Conservation (phyloP, 2,329 filamentous ascomycete genomes). For the Reticulascus tulasneorum region DNA sequence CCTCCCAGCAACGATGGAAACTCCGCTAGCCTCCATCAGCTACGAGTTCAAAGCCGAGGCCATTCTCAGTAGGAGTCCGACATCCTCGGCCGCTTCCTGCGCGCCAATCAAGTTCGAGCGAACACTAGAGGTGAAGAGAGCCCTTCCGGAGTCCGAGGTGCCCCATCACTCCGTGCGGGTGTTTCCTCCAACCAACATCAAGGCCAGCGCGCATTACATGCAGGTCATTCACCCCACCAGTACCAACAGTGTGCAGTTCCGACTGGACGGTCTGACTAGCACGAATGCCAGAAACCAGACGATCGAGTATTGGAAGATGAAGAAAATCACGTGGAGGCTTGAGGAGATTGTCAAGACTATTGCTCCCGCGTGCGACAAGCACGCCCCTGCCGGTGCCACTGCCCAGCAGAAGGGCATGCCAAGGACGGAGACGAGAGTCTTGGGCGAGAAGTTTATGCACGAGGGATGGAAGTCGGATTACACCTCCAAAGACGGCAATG, state of each 20-base stretch:
- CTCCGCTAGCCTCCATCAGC: slow-evolving; percentile 66
- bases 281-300: slow-evolving; percentile 65
- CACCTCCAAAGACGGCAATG: slow-evolving; percentile 48
- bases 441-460: slow-evolving; percentile 80
- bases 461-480: slow-evolving; percentile 82
- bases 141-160: slow-evolving; percentile 66
- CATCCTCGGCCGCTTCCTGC: slow-evolving; percentile 14
- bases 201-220: slow-evolving; percentile 76
- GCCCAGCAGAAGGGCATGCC: slow-evolving; percentile 58
- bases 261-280: slow-evolving; percentile 80
- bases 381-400: slow-evolving; percentile 51
- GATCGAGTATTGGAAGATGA: slow-evolving; percentile 78
- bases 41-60: slow-evolving; percentile 74
- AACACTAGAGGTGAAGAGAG: slow-evolving; percentile 71
- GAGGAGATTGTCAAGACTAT: slow-evolving; percentile 81
- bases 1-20: slow-evolving; percentile 79
- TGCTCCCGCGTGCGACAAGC: slow-evolving; percentile 75
- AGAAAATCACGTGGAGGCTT: slow-evolving; percentile 88
- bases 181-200: slow-evolving; percentile 94
- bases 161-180: slow-evolving; percentile 90
- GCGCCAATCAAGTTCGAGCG: slow-evolving; percentile 58
- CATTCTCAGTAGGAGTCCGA: slow-evolving; percentile 48
- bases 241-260: slow-evolving; percentile 73
- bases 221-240: slow-evolving; percentile 83
- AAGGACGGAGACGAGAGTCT: slow-evolving; percentile 70